phyloP scores from a whole-genome alignment of 2,329 filamentous ascomycete species.

The Curvularia verruculosa region DNA sequence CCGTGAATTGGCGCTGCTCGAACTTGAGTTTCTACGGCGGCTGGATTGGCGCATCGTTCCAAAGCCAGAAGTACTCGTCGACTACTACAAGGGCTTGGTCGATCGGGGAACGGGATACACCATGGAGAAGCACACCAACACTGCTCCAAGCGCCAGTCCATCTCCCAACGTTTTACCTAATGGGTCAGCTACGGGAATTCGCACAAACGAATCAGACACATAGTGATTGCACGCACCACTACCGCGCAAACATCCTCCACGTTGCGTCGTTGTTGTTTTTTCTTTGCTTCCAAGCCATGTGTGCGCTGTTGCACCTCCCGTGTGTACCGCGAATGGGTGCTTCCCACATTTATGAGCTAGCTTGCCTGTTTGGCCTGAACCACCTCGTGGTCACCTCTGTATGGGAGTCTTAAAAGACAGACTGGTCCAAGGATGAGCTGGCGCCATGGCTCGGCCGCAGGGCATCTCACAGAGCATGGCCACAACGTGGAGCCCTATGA shows the following conservation, averaged over 20 bases:
- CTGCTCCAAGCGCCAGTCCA: constrained; percentile 21
- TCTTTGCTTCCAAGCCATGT: background rate
- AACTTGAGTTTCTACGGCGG: constrained; percentile 89
- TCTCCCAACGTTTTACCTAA: constrained; percentile 19
- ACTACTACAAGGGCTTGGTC: constrained; percentile 90
- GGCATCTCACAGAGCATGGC: constrained; percentile 7
- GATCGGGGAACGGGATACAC: constrained; percentile 67
- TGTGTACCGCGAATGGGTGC: constrained; percentile 1
- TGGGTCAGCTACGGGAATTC: constrained; percentile 30
- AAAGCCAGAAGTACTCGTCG: constrained; percentile 88
- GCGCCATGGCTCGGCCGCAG: constrained; percentile 21
- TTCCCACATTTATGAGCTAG: background rate
- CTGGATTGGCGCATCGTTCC: constrained; percentile 98
- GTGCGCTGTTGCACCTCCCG: background rate
- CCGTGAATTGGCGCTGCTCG: constrained; percentile 85
- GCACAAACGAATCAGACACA: constrained; percentile 27
- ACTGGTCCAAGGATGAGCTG: constrained; percentile 27
- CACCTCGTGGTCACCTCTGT: constrained; percentile 22
- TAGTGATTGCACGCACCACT: constrained; percentile 14
- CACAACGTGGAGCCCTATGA: constrained; percentile 9
- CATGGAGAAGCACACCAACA: constrained; percentile 49
- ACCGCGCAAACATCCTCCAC: constrained; percentile 8
- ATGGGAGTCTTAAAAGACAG: constrained; percentile 16
- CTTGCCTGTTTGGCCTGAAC: constrained; percentile 14
- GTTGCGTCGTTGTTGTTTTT: no score